A percentile compares a stretch with the other conserved stretches of the same genome.
phyloP scores from a whole-genome alignment of 768 basidiomycete species.

The Leccinellum luteum region DNA sequence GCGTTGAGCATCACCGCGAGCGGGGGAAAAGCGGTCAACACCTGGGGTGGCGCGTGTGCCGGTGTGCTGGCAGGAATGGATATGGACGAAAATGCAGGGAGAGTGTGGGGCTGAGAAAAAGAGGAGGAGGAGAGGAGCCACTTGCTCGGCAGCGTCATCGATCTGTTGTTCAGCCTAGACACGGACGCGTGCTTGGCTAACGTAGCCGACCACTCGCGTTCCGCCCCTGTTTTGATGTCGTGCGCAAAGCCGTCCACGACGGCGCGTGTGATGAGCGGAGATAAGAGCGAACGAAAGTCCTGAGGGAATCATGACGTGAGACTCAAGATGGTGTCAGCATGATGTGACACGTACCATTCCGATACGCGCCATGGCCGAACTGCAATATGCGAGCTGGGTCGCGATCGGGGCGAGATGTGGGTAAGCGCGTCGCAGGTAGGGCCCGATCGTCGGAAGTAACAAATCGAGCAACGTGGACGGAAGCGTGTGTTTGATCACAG shows the following conservation, averaged over 20 bases:
- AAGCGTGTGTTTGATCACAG: constrained; percentile 30
- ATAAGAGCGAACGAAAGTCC: constrained; percentile 71
- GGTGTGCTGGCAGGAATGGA: constrained; percentile 26
- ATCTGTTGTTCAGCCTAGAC: constrained; percentile 10
- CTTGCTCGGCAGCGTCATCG: constrained; percentile 39
- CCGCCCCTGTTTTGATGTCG: constrained; percentile 35
- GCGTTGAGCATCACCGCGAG: constrained; percentile 74
- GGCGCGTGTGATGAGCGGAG: constrained; percentile 62
- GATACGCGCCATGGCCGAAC: constrained; percentile 86
- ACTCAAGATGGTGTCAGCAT: background rate
- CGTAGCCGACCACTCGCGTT: constrained; percentile 35
- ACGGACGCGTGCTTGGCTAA: constrained; percentile 23
- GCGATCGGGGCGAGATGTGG: constrained; percentile 77
- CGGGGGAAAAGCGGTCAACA: constrained; percentile 71
- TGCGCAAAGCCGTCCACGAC: constrained; percentile 54
- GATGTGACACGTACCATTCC: constrained; percentile 54
- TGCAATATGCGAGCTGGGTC: constrained; percentile 92
- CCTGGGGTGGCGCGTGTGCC: constrained; percentile 66
- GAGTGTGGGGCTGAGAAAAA: constrained; percentile 24
- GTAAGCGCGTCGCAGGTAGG: constrained; percentile 58
- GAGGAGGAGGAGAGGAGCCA: constrained; percentile 44
- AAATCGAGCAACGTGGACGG: constrained; percentile 36
- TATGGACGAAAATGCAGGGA: constrained; percentile 26
- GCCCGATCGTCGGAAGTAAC: constrained; percentile 64
- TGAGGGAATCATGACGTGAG: constrained; percentile 3